Conservation (phyloP, 371 early-diverging fungal genomes). For the Mucor saturninus region DNA sequence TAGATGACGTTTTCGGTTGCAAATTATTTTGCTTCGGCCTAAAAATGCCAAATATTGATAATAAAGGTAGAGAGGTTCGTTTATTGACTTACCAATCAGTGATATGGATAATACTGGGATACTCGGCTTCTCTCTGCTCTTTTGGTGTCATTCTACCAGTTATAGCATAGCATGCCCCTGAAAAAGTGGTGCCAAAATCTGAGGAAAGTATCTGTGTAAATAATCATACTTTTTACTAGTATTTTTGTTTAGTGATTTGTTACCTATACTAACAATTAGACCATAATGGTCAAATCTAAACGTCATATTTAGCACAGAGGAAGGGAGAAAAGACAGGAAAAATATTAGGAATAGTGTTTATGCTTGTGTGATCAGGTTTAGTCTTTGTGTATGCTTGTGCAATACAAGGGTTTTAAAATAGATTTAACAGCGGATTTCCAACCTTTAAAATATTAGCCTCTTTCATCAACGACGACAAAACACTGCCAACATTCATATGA, state of each 20-base stretch:
- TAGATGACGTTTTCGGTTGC: not conserved
- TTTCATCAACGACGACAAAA: too few species aligned
- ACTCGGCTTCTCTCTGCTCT: not conserved
- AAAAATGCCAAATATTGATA: not conserved
- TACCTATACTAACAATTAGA: not conserved
- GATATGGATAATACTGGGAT: not conserved
- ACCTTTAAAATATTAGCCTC: too few species aligned
- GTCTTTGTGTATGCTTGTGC: not conserved
- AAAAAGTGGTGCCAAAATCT: not conserved
- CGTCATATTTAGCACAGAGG: not conserved
- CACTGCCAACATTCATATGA: too few species aligned
- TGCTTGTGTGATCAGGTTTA: too few species aligned
- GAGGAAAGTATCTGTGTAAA: not conserved
- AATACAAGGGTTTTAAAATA: too few species aligned
- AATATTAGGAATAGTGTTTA: not conserved
- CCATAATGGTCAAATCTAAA: not conserved
- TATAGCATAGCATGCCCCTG: not conserved
- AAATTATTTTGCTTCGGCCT: not conserved
- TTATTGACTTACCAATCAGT: not conserved
- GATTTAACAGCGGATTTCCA: too few species aligned
- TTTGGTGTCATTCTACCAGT: not conserved
- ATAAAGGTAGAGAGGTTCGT: too few species aligned
- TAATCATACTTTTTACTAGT: not conserved
- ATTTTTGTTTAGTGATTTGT: not conserved
- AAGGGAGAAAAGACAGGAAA: not conserved